These are phyloP conservation scores for Mycena amicta DNA, from an alignment of 768 basidiomycete species.

Conservation along the genomic window DNA sequence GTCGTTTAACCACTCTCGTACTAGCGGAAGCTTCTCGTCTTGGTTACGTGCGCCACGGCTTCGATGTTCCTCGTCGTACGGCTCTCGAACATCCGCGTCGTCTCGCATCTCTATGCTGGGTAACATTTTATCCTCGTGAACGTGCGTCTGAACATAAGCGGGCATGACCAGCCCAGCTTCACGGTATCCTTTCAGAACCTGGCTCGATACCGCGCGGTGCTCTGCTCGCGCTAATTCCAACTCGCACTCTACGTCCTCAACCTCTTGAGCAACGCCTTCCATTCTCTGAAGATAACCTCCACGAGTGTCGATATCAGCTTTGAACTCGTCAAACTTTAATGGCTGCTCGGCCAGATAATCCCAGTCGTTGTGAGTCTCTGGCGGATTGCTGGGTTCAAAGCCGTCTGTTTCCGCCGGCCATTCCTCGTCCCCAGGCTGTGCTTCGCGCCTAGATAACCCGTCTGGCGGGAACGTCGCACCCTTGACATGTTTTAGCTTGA, in stretches of 20 bases:
- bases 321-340: slow-evolving; percentile 7
- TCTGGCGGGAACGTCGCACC: slow-evolving; percentile 13
- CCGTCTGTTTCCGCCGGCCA: neutral
- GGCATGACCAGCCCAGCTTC: neutral
- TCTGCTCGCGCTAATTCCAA: neutral
- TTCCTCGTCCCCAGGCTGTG: neutral
- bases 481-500: slow-evolving; percentile 18
- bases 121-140: neutral
- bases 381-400: neutral
- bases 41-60: neutral
- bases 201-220: neutral
- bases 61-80: neutral
- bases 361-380: neutral
- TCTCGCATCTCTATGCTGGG: neutral
- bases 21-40: neutral
- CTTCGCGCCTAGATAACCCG: slow-evolving; percentile 19
- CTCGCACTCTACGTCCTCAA: neutral
- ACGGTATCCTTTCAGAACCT: neutral
- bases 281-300: slow-evolving; percentile 5
- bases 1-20: neutral
- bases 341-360: slow-evolving; percentile 3
- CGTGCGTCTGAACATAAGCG: neutral
- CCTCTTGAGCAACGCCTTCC: neutral
- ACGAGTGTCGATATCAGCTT: neutral
- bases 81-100: neutral